Evolutionary conservation across 192 early-diverging fungal genomes (phyloP).

Genomic region (Pecoramyces ruminantium): DNA sequence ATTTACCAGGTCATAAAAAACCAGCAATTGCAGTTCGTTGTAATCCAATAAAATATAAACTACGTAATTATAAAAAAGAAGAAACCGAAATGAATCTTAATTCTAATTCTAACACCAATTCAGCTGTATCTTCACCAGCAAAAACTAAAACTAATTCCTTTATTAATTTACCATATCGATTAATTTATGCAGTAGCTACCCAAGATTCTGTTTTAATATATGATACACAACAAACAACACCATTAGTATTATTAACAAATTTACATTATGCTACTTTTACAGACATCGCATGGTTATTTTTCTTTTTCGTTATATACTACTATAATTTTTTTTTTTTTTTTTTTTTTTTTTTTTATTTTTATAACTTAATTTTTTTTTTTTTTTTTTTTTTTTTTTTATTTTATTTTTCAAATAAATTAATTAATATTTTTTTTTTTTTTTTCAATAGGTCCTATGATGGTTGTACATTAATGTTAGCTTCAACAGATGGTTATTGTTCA

Average conservation of each 20-base stretch:
- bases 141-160: neutral
- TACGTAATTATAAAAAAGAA: neutral
- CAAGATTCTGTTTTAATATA: slow-evolving; percentile 70
- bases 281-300: slow-evolving; percentile 64
- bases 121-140: slow-evolving; percentile 12
- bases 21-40: slow-evolving; percentile 66
- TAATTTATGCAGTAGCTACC: slow-evolving; percentile 71
- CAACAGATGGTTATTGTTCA: slow-evolving; percentile 76
- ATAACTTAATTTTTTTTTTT: no score
- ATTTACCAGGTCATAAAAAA: slow-evolving; percentile 50
- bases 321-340: neutral
- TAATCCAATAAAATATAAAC: slow-evolving; percentile 27
- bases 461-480: slow-evolving; percentile 50
- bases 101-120: neutral
- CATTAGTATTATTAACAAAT: slow-evolving; percentile 55
- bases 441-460: slow-evolving; percentile 46
- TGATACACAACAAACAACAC: slow-evolving; percentile 57
- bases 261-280: slow-evolving; percentile 81
- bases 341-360: neutral
- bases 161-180: slow-evolving; percentile 40
- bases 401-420: no score
- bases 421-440: no score
- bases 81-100: neutral
- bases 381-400: no score
- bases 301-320: no score